Percentiles rank a stretch among this genome's conserved stretches.
Conservation (phyloP, 768 basidiomycete species). For the Xanthoconium purpureum region DNA sequence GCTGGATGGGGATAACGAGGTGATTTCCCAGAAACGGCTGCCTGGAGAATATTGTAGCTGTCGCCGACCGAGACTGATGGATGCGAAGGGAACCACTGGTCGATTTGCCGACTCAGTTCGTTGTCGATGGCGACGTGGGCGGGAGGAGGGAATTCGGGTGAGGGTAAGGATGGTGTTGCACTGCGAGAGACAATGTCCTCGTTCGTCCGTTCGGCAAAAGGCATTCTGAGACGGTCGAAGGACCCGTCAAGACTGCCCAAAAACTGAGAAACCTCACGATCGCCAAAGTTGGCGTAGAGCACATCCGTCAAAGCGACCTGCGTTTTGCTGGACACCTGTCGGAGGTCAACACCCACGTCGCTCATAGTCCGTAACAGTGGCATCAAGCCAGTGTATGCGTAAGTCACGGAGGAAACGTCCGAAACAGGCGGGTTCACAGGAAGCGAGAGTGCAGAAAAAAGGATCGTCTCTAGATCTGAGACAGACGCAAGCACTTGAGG, state of each 20-base stretch:
- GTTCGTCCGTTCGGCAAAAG: slow-evolving; percentile 16
- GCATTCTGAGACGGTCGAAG: slow-evolving; percentile 21
- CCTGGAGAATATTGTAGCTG: slow-evolving; percentile 51
- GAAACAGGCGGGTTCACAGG: slow-evolving; percentile 16
- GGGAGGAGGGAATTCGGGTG: slow-evolving; percentile 10
- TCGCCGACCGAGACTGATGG: slow-evolving; percentile 28
- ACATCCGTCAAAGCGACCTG: slow-evolving; percentile 21
- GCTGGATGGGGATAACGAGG: slow-evolving; percentile 50
- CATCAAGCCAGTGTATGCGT: slow-evolving; percentile 40
- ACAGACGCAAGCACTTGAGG: slow-evolving; percentile 30
- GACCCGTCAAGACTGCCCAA: slow-evolving; percentile 17
- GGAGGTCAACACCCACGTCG: slow-evolving; percentile 30
- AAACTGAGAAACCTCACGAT: slow-evolving; percentile 24
- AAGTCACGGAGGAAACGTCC: slow-evolving; percentile 17
- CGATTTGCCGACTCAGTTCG: slow-evolving; percentile 29
- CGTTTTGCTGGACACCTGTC: slow-evolving; percentile 18
- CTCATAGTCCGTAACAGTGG: slow-evolving; percentile 44
- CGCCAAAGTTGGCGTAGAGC: slow-evolving; percentile 20
- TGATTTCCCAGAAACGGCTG: slow-evolving; percentile 34
- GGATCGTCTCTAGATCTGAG: slow-evolving; percentile 43
- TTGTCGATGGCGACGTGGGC: slow-evolving; percentile 23
- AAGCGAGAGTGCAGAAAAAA: slow-evolving; percentile 39
- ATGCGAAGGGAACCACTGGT: slow-evolving; percentile 32
- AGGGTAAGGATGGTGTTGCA: slow-evolving; percentile 11
- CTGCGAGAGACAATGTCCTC: slow-evolving; percentile 1